Evolutionary conservation across 1,139 yeast species (phyloP), one percentile per base, ranked within the genome.

Genomic region (Lodderomyces jiufengensis): DNA sequence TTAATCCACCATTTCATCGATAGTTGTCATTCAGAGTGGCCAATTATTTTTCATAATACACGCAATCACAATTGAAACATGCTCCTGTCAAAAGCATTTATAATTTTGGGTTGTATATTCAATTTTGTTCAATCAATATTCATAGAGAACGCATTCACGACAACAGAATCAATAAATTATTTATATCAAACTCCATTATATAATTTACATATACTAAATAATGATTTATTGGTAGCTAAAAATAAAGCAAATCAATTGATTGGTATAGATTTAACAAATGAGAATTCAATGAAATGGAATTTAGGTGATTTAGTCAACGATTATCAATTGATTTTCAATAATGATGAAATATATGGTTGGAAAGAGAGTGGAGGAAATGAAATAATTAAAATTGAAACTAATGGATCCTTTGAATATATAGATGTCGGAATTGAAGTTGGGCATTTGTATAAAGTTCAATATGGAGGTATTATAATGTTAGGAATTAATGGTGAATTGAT

Each of bases 61-160:
- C n/a, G n/a, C n/a, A n/a, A n/a, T n/a, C n/a, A n/a, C n/a, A n/a
- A n/a, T n/a, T n/a, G n/a, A n/a, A n/a, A n/a, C n/a, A 22, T 9
- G 24, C 9, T 22, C 4, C 9, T 6, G 5, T 22, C 4, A 5
- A 22, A 22, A 22, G 9, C n/a, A 22, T 9, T 22, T 9, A 11
- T 38, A 10, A 20, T 34, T 6, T 16, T 38, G n/a, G 25, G 31
- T 16, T 33, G 11, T 16, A 16, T 41, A 3, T 15, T 34, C 25
- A 28, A n/a, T 27, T 20, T 32, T 10, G 34, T 32, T 10, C 22
- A 25, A 18, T 46, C 48, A 5, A 61, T 65, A 27, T 47, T 57
- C 31, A 38, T 63, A 9, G 68, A 65, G 27, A 64, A 63, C 38
- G 73, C 73, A 5, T 66, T 66, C 46, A 55, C 55, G 12, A 23